Evolutionary conservation across 768 basidiomycete genomes (phyloP), one percentile per base, ranked within the genome.

Genomic region (Cubamyces lactineus): DNA sequence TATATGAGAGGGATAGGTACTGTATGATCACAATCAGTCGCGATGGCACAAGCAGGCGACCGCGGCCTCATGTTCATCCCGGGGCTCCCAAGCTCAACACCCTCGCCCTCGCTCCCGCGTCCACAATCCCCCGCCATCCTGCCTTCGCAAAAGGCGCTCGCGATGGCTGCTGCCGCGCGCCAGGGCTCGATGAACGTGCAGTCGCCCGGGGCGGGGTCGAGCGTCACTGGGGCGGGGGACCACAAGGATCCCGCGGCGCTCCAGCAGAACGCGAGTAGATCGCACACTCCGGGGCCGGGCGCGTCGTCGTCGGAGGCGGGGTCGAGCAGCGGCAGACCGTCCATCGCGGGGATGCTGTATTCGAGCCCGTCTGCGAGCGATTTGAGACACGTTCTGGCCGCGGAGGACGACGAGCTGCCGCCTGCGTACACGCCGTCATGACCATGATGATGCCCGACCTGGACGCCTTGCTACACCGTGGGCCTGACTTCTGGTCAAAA

Each of bases 341-440:
- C 53, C n/a, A 43, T 23, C 9, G 39, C 19, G 17, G 26, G 11
- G 7, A 15, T n/a, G 16, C 7, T 19, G 26, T 21, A 45, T 11
- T 26, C 42, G n/a, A 34, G 17, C 45, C 42, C 53, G 15, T 26
- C 53, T 15, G 23, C 53, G 26, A 45, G 28, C 42, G 53, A 45
- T 2, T 4, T 45, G 24, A 30, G 53, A 9, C 53, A 28, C 3
- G 17, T 16, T 2, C 15, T 38, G 30, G 26, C 24, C 23, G 53
- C 24, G 23, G 53, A 46, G 7, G 34, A 51, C 28, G 28, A 34
- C 16, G 53, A 54, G 17, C 23, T 41, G 3, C 53, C 53, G 5
- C 53, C 53, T 8, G 53, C 42, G 3, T 55, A 55, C 19, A 55
- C 53, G 4, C 53, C 53, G 26, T 45, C 53, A 30, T 55, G 38